These are phyloP conservation scores for Coprinopsis sp. DNA, from an alignment of 768 basidiomycete species.

Conservation along the genomic window DNA sequence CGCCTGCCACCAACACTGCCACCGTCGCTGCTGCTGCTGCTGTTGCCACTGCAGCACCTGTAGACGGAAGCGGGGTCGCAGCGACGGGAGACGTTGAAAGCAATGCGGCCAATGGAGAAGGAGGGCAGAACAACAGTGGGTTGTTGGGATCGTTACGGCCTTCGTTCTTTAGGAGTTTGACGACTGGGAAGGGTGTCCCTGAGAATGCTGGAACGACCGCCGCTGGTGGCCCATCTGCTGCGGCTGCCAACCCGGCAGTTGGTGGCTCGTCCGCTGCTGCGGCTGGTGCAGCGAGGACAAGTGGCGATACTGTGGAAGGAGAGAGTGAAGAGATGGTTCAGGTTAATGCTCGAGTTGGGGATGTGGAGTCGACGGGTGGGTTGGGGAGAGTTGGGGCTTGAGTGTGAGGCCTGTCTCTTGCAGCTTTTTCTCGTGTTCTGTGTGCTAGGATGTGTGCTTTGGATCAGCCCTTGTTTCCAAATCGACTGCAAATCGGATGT, in stretches of 20 bases:
- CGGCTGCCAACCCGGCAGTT: neutral
- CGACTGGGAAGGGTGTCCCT: neutral
- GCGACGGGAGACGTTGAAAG: slow-evolving; percentile 3
- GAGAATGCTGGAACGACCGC: neutral
- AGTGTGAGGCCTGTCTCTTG: neutral
- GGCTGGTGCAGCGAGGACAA: slow-evolving; percentile 1
- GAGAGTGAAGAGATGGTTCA: slow-evolving; percentile 20
- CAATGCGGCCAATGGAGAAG: slow-evolving; percentile 2
- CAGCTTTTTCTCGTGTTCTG: neutral
- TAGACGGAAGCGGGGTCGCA: no score
- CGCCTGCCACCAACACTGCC: no score
- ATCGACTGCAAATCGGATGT: no score
- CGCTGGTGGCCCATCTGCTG: neutral
- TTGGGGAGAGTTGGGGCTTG: slow-evolving; percentile 13
- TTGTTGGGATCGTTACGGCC: slow-evolving; percentile 4
- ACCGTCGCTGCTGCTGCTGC: no score
- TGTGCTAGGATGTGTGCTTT: neutral
- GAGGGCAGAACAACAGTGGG: slow-evolving; percentile 17
- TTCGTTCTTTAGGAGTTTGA: slow-evolving; percentile 5
- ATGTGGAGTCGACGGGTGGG: slow-evolving; percentile 17
- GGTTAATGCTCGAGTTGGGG: slow-evolving; percentile 17
- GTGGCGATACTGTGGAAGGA: slow-evolving; percentile 1
- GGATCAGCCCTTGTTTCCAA: no score
- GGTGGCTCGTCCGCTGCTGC: neutral
- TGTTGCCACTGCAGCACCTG: no score